Evolutionary conservation across 345 rosid species (phyloP).

Genomic region (Bruguiera gymnorhiza): DNA sequence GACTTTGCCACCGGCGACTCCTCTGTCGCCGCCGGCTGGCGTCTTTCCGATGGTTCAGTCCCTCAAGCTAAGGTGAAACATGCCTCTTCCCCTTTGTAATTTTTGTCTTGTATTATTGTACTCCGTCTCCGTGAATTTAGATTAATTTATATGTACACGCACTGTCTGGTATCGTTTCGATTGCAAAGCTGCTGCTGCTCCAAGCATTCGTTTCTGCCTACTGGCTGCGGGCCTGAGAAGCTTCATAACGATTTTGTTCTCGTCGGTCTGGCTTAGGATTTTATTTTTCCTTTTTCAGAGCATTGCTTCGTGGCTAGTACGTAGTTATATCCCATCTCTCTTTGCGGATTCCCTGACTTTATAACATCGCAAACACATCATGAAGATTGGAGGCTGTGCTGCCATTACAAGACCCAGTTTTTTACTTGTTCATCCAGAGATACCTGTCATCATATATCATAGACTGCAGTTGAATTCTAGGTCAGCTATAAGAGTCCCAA

Average conservation of each 20-base stretch:
- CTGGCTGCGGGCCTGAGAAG: no score
- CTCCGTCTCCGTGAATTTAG: no score
- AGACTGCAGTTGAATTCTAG: slow-evolving; percentile 26
- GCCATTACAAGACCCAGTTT: slow-evolving; percentile 52
- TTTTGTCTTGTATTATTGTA: no score
- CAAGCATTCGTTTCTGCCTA: slow-evolving; percentile 12
- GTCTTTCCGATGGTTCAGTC: no score
- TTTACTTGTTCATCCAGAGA: slow-evolving; percentile 52
- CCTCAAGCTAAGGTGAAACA: no score
- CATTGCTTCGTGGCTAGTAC: not conserved
- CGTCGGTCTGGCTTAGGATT: no score
- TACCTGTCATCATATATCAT: slow-evolving; percentile 41
- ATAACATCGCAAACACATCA: slow-evolving; percentile 10
- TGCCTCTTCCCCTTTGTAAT: no score
- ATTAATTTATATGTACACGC: no score
- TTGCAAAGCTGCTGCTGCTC: no score
- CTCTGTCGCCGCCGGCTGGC: no score
- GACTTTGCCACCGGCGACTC: no score
- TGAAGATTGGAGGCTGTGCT: slow-evolving; percentile 56
- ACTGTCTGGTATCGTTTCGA: no score
- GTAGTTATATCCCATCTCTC: not conserved
- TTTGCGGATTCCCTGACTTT: slow-evolving; percentile 21
- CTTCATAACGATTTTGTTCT: not conserved
- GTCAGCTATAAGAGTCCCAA: slow-evolving; percentile 27
- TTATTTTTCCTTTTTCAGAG: not conserved